These are phyloP conservation scores for Fraxinus greggii DNA, from an alignment of 305 asterid species.

Conservation along the genomic window DNA sequence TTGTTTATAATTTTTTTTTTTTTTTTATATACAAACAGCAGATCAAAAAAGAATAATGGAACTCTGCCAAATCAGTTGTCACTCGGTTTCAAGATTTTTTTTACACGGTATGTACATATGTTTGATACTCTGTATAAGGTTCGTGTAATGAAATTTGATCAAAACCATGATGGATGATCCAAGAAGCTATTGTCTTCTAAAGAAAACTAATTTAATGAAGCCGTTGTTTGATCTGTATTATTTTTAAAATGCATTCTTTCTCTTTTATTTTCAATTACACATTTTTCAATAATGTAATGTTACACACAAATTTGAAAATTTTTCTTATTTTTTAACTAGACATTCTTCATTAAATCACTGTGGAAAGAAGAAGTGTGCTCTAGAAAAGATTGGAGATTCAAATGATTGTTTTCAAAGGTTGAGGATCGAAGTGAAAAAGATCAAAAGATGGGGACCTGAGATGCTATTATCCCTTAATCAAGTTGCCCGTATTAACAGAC, in stretches of 20 bases:
- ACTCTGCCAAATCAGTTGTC: neutral
- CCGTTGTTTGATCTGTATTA: too few species aligned
- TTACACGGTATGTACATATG: neutral
- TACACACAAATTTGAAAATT: too few species aligned
- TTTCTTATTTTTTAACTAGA: too few species aligned
- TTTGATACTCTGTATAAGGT: neutral
- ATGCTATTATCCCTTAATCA: neutral
- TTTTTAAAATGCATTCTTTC: too few species aligned
- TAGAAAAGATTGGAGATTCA: neutral
- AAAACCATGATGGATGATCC: neutral
- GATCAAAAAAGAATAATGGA: neutral
- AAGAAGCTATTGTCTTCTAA: neutral
- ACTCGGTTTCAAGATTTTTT: neutral
- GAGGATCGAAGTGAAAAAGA: neutral
- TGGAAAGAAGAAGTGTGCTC: neutral
- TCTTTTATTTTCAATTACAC: too few species aligned
- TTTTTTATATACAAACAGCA: neutral
- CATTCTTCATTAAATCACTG: neutral
- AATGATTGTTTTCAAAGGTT: neutral
- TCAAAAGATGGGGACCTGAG: neutral
- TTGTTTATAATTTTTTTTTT: neutral
- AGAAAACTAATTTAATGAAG: neutral
- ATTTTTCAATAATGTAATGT: too few species aligned
- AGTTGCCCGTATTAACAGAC: constrained; percentile 29
- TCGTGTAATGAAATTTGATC: neutral